Evolutionary conservation across 2,329 filamentous ascomycete species (phyloP), one percentile per base, ranked within the genome.

Genomic region (Monosporascus ibericus): DNA sequence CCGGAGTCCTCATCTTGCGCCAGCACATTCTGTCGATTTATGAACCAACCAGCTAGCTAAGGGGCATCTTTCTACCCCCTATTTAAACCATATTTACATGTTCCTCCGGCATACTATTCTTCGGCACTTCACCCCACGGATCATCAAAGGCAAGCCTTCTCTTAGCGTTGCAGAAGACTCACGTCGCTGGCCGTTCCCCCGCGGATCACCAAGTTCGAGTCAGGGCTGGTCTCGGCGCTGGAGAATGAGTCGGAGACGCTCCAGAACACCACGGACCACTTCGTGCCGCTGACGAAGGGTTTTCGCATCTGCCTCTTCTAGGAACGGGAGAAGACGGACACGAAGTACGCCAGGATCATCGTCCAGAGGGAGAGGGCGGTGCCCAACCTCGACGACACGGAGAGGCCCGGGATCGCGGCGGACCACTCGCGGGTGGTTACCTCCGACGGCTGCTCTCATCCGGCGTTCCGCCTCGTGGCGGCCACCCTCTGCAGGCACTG

Each of bases 221-320:
- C 78, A 9, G 76, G 78, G 0, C 66, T 86, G 37, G 70, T 82
- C 7, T 75, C 72, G 60, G 80, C 77, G 2, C 67, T 85, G n/a
- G 70, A 77, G 53, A 71, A 74, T 52, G 72, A 68, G 20, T 73
- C 70, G 6, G 68, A 72, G 49, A 64, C 63, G 24, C 57, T 72
- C 15, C 66, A 71, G 55, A 68, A 70, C 47, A 68, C 72, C 55
- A 70, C 65, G 5, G 68, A 69, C 53, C 58, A 68, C 44, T 73
- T 72, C 52, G 61, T 58, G 7, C 67, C 70, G 4, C 44, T 70
- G 50, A 70, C 72, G 64, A 58, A 62, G 47, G 58, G 60, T 37
- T 71, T 72, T 53, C 58, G 60, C 25, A 63, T 72, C 36, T 66
- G 65, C 50, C 72, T 72, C 53, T 71, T 72, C 57, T 72, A 70